Percentiles rank a stretch among this genome's conserved stretches.
Conservation (phyloP, 257 asterid genomes). For the Anisodus acutangulus region DNA sequence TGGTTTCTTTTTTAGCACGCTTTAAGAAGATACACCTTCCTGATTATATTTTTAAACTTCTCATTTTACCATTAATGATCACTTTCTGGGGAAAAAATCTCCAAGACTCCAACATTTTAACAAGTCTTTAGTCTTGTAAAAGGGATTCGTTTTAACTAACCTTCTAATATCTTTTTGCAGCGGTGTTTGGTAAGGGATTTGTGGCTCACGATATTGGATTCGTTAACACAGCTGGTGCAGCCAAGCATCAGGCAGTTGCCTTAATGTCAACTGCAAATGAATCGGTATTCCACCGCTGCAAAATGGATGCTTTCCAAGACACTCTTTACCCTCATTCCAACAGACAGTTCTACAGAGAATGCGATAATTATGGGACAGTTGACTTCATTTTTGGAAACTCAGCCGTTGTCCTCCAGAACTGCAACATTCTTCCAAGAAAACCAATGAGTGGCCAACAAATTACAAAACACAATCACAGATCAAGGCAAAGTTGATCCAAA, state of each 20-base stretch:
- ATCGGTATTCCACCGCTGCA: slow-evolving; percentile 51
- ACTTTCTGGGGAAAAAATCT: no score
- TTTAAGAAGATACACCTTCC: no score
- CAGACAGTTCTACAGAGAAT: slow-evolving; percentile 60
- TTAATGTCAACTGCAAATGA: slow-evolving; percentile 49
- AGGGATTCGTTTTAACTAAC: no score
- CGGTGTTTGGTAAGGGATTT: slow-evolving; percentile 59
- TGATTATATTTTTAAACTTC: no score
- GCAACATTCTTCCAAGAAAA: slow-evolving; percentile 46
- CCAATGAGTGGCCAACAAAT: slow-evolving; percentile 47
- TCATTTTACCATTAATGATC: no score
- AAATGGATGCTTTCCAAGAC: slow-evolving; percentile 52
- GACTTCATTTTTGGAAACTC: slow-evolving; percentile 67
- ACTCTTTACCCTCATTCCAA: slow-evolving; percentile 55
- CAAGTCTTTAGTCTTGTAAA: no score
- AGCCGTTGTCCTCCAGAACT: slow-evolving; percentile 56
- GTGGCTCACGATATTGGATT: slow-evolving; percentile 68
- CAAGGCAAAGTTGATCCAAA: slow-evolving; percentile 57
- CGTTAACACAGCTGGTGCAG: slow-evolving; percentile 48
- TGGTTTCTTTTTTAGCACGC: no score
- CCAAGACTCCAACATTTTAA: no score
- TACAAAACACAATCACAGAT: slow-evolving; percentile 49
- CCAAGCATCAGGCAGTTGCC: slow-evolving; percentile 61
- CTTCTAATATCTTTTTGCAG: neutral
- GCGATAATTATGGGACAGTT: slow-evolving; percentile 53